Conservation (phyloP, 1,284 basidiomycete genomes). For the Microbotryomycetes sp. region DNA sequence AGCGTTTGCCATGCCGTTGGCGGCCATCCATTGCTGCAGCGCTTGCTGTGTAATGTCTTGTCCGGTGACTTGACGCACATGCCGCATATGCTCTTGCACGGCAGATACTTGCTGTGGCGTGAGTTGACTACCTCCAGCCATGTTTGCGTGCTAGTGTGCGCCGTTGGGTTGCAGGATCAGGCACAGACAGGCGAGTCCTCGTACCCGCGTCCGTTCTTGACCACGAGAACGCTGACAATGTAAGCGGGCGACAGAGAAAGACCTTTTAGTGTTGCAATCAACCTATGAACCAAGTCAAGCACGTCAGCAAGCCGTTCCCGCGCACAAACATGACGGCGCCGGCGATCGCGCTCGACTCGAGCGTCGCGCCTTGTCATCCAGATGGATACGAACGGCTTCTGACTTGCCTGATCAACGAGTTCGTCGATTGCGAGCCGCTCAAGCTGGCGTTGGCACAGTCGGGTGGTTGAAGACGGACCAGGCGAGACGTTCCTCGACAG, state of each 20-base stretch:
- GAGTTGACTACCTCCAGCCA: slow-evolving; percentile 1
- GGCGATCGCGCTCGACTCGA: too few relatives aligned
- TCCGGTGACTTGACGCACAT: slow-evolving; percentile 13
- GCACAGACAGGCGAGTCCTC: neutral
- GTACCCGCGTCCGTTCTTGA: too few relatives aligned
- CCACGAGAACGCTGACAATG: neutral
- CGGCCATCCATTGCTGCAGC: slow-evolving; percentile 23
- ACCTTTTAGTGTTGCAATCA: neutral
- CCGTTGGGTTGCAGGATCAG: neutral
- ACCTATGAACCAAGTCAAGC: neutral
- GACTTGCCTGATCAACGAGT: too few relatives aligned
- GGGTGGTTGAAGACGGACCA: too few relatives aligned
- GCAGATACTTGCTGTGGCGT: slow-evolving; percentile 21
- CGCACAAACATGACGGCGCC: too few relatives aligned
- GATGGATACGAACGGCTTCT: too few relatives aligned
- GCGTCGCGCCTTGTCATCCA: too few relatives aligned
- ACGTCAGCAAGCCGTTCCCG: too few relatives aligned
- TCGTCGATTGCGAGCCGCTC: too few relatives aligned
- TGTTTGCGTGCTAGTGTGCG: neutral
- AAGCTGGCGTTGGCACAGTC: too few relatives aligned
- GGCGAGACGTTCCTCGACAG: too few relatives aligned
- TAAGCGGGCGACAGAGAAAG: neutral
- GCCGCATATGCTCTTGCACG: slow-evolving; percentile 26
- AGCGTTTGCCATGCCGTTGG: slow-evolving; percentile 10
- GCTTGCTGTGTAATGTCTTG: slow-evolving; percentile 23